Base-by-base conservation (phyloP, 306 rosid genomes). In the Vigna trinervia region DNA sequence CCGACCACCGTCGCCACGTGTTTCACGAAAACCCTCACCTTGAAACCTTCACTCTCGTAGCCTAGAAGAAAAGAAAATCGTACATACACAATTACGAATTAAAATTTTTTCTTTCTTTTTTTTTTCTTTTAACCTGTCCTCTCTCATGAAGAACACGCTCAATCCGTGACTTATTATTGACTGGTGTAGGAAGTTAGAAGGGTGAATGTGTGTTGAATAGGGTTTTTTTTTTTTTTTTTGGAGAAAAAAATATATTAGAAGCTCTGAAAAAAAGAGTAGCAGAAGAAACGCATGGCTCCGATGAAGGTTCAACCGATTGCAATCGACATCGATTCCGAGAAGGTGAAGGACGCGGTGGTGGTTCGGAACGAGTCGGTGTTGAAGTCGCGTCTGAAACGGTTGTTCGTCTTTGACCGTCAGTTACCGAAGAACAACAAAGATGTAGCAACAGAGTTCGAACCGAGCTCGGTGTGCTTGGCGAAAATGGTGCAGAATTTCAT, bases 251-350 rank as follows among this genome's bases (percentile, higher is more conserved):
- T 17, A 19, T 26, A 17, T 17, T 26, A 26, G 64, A 58, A 69
- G 77, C 81, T 65, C 52, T 70, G 50, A 77, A 73, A 62, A 77
- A 71, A 0, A 0, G 3, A 34, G 10, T 63, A 20, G 2, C 22
- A 43, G 13, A 73, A 10, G 56, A 39, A 43, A 34, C 1, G 1
- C 28, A 89, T 88, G 91, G 93, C 95, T 82, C 92, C 97, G 77
- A 82, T 92, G 97, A 95, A 90, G 93, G 89, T 95, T 87, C 97
- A 90, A 71, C 99, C 99, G 0, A 86, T 95, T 46, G 97, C 97
- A 0, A 86, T 92, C 26, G 97, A 95, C 60, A 72, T 86, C 63
- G 92, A 95, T 82, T 53, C 91, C 30, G 87, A 83, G 72, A 72
- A 75, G 17, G 77, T 56, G 45, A 88, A 84, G 60, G 97, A 86